Evolutionary conservation across 768 basidiomycete species (phyloP).

Genomic region (Calvatia gigantea): DNA sequence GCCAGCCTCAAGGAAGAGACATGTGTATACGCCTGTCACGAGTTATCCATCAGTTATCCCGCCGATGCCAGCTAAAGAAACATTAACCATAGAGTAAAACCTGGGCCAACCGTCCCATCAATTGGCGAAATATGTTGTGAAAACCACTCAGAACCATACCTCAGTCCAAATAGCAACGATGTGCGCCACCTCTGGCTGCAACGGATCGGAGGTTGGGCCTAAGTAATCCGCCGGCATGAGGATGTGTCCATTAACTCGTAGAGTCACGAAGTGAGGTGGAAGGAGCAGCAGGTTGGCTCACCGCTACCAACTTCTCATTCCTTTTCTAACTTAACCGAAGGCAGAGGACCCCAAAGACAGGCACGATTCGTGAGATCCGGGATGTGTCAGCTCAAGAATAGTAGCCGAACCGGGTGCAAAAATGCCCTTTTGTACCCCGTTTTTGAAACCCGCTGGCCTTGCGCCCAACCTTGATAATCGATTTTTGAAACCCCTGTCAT

Average conservation of each 20-base stretch:
- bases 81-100: constrained; percentile 9
- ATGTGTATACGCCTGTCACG: constrained; percentile 16
- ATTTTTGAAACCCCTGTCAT: too few species aligned
- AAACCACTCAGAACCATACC: constrained; percentile 3
- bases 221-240: neutral
- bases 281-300: neutral
- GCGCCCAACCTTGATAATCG: too few species aligned
- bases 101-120: neutral
- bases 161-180: constrained; percentile 17
- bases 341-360: neutral
- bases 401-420: too few species aligned
- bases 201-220: neutral
- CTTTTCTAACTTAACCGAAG: neutral
- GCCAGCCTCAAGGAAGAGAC: constrained; percentile 17
- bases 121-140: neutral
- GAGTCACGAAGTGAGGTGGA: neutral
- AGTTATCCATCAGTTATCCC: neutral
- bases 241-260: constrained; percentile 7
- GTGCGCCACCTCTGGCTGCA: constrained; percentile 11
- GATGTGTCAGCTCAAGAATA: neutral
- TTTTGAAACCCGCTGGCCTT: too few species aligned
- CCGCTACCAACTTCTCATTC: neutral
- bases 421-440: too few species aligned
- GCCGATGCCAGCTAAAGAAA: neutral
- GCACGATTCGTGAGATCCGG: neutral